Conservation (phyloP, 352 stramenopile genomes). For the Pythium brachiatum region DNA sequence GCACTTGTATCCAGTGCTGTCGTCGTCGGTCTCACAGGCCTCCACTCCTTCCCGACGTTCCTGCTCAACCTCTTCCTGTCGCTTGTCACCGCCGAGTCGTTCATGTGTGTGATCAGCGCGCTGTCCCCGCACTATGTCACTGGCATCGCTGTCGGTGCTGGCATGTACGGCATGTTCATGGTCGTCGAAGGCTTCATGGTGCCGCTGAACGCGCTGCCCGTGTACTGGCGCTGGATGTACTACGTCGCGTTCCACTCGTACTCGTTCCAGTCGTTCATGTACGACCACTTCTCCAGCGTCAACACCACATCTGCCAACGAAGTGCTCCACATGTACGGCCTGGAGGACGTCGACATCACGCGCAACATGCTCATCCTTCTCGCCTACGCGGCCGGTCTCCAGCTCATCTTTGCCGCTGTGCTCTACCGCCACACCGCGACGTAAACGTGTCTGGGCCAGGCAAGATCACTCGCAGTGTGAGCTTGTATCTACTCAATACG, state of each 20-base stretch:
- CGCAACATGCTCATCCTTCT: constrained; percentile 32
- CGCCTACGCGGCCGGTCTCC: constrained; percentile 25
- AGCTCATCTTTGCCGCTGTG: constrained; percentile 39
- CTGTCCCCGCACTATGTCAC: constrained; percentile 55
- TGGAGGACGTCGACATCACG: constrained; percentile 26
- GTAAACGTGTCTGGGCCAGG: no score
- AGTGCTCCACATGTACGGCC: constrained; percentile 22
- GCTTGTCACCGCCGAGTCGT: constrained; percentile 47
- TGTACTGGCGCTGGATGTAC: constrained; percentile 43
- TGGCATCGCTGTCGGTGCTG: constrained; percentile 46
- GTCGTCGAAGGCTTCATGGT: constrained; percentile 56
- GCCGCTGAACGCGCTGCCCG: constrained; percentile 33
- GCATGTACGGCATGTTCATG: constrained; percentile 54
- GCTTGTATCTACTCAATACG: not conserved
- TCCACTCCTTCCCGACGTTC: constrained; percentile 34
- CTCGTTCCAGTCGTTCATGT: constrained; percentile 49
- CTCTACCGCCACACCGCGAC: constrained; percentile 23
- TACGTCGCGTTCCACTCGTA: constrained; percentile 60
- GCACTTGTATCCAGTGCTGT: constrained; percentile 32
- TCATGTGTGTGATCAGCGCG: constrained; percentile 42
- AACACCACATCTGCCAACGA: constrained; percentile 4
- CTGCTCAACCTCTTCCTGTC: constrained; percentile 43
- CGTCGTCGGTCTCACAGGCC: constrained; percentile 28
- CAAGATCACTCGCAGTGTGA: no score
- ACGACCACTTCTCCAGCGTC: constrained; percentile 35